Conservation (phyloP, 116 monocot species). For the Trichopus zeylanicus region DNA sequence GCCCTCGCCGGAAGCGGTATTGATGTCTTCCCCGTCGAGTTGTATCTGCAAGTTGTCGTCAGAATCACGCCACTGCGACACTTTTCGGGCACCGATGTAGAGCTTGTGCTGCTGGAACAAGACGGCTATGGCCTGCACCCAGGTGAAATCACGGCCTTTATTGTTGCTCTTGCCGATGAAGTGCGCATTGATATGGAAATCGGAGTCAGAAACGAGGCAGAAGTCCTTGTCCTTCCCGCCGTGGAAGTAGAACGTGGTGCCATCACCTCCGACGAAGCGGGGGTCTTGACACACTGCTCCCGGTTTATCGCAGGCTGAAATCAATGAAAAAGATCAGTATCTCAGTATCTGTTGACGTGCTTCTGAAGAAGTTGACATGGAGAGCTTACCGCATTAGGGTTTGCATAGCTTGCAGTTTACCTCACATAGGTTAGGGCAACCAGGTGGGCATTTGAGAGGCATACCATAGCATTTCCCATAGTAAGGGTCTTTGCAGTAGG, state of each 20-base stretch:
- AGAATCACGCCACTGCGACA: constrained; percentile 23
- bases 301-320: constrained; percentile 22
- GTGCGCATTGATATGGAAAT: constrained; percentile 36
- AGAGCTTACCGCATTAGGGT: constrained; percentile 23
- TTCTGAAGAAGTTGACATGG: too few species aligned
- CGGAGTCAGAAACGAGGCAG: constrained; percentile 23
- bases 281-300: constrained; percentile 44
- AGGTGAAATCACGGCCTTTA: constrained; percentile 34
- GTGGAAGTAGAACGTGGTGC: constrained; percentile 39
- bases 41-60: constrained; percentile 26
- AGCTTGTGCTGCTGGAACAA: constrained; percentile 24
- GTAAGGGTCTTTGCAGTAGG: constrained; percentile 19
- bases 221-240: constrained; percentile 30
- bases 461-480: constrained; percentile 26
- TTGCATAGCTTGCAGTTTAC: constrained; percentile 29
- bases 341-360: too few species aligned
- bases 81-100: constrained; percentile 27
- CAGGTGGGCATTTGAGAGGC: constrained; percentile 18
- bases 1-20: constrained; percentile 11
- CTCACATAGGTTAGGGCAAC: constrained; percentile 22
- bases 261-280: constrained; percentile 37
- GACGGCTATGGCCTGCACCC: constrained; percentile 37
- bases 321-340: background rate
- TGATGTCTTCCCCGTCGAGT: constrained; percentile 14
- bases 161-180: constrained; percentile 29